A percentile compares a stretch with the other conserved stretches of the same genome.
These are phyloP conservation scores for Peribolospora baueri DNA, from an alignment of 768 basidiomycete species.

Conservation along the genomic window DNA sequence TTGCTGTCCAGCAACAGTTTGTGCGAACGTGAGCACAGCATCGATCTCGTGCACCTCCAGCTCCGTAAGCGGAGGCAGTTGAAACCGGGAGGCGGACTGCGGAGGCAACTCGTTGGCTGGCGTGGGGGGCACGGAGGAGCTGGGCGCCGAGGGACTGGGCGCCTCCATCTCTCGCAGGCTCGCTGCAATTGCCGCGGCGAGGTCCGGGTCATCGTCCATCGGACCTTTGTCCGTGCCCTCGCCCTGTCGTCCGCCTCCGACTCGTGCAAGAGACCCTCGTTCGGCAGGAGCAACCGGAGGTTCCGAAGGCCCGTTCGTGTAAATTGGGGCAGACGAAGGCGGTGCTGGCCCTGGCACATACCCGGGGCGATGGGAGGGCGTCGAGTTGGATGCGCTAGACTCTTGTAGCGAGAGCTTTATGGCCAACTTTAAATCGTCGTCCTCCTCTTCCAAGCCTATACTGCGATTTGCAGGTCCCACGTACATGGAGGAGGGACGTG, in stretches of 20 bases:
- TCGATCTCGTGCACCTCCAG: conserved; percentile 59
- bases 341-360: conserved; percentile 43
- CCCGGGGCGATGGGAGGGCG: conserved; percentile 28
- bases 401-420: conserved; percentile 78
- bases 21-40: conserved; percentile 67
- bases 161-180: conserved; percentile 45
- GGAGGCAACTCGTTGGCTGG: conserved; percentile 12
- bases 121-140: conserved; percentile 44
- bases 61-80: conserved; percentile 42
- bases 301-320: background rate
- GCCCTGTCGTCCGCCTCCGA: background rate
- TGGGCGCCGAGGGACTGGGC: conserved; percentile 33
- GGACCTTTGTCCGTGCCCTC: conserved; percentile 19
- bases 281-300: conserved; percentile 31
- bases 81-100: conserved; percentile 12
- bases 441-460: conserved; percentile 22
- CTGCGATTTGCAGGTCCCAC: conserved; percentile 19
- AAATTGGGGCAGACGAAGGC: background rate
- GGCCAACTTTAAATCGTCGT: conserved; percentile 76
- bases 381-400: conserved; percentile 32
- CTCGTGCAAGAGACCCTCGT: conserved; percentile 17
- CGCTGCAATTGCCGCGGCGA: conserved; percentile 84
- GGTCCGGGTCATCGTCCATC: conserved; percentile 76
- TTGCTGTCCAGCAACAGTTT: conserved; percentile 50
- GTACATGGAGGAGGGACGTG: conserved; percentile 1